Conservation (phyloP, 2,329 filamentous ascomycete genomes). For the Aspergillus sp. region DNA sequence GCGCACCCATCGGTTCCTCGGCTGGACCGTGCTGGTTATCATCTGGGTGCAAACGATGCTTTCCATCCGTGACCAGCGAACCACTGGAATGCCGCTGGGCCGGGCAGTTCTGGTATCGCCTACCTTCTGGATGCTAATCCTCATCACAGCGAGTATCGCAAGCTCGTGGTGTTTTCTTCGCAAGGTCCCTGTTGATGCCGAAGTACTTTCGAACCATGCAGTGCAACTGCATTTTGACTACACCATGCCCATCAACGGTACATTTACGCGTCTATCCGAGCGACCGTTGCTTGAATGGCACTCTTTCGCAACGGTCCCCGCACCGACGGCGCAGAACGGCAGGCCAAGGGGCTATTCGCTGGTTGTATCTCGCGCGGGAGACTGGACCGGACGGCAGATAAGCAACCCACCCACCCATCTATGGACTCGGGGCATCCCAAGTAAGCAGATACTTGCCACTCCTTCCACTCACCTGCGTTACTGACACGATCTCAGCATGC, state of each 20-base stretch:
- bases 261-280: conserved; percentile 16
- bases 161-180: conserved; percentile 21
- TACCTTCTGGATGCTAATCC: conserved; percentile 21
- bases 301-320: conserved; percentile 22
- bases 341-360: conserved; percentile 9
- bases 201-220: conserved; percentile 22
- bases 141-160: conserved; percentile 20
- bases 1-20: conserved; percentile 36
- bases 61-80: conserved; percentile 2
- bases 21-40: conserved; percentile 25
- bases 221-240: conserved; percentile 23
- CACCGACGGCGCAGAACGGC: background rate
- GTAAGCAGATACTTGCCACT: conserved; percentile 7
- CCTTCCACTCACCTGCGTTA: background rate
- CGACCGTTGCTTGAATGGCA: conserved; percentile 23
- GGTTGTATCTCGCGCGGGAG: conserved; percentile 18
- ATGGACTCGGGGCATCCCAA: conserved; percentile 19
- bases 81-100: background rate
- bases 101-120: conserved; percentile 8
- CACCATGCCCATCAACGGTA: conserved; percentile 16
- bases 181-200: conserved; percentile 18
- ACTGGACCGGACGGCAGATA: conserved; percentile 24
- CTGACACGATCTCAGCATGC: conserved; percentile 15
- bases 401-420: conserved; percentile 16
- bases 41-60: conserved; percentile 6